Evolutionary conservation across 2,329 filamentous ascomycete species (phyloP).

Genomic region (Nigrograna mackinnonii): DNA sequence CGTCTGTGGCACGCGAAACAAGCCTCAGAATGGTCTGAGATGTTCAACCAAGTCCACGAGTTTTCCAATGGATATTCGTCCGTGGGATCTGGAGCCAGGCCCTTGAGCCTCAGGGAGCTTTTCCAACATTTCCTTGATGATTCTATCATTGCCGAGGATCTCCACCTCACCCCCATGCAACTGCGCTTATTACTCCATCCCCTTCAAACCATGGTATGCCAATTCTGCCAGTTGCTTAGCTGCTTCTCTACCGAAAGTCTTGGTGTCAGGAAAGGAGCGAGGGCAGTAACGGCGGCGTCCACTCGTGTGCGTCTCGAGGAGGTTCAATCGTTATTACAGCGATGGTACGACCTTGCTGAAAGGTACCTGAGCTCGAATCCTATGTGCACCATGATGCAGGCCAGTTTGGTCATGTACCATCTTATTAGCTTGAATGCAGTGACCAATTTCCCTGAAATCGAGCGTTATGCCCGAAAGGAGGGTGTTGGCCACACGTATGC

Average conservation of each 20-base stretch:
- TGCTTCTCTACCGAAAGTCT: slow-evolving; percentile 66
- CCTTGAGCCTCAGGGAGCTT: slow-evolving; percentile 64
- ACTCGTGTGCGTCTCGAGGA: slow-evolving; percentile 66
- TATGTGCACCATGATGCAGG: slow-evolving; percentile 63
- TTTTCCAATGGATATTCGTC: slow-evolving; percentile 58
- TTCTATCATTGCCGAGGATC: slow-evolving; percentile 55
- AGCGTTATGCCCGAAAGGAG: slow-evolving; percentile 67
- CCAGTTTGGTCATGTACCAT: slow-evolving; percentile 71
- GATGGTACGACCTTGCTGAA: slow-evolving; percentile 70
- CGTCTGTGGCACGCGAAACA: slow-evolving; percentile 65
- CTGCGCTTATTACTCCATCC: slow-evolving; percentile 71
- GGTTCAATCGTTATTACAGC: slow-evolving; percentile 64
- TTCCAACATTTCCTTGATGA: slow-evolving; percentile 71
- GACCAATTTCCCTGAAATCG: slow-evolving; percentile 69
- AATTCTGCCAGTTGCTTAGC: slow-evolving; percentile 66
- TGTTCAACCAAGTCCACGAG: slow-evolving; percentile 63
- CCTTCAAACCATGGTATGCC: slow-evolving; percentile 66
- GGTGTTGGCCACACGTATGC: slow-evolving; percentile 60
- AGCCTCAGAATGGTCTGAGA: slow-evolving; percentile 62
- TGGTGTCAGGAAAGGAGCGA: slow-evolving; percentile 48
- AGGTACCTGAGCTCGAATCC: slow-evolving; percentile 59
- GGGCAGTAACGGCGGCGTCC: slow-evolving; percentile 61
- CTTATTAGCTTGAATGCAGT: slow-evolving; percentile 71
- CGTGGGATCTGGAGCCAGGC: slow-evolving; percentile 55
- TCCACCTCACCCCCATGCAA: slow-evolving; percentile 59